Conservation (phyloP, 2,329 filamentous ascomycete genomes). For the Beauveria asiatica region DNA sequence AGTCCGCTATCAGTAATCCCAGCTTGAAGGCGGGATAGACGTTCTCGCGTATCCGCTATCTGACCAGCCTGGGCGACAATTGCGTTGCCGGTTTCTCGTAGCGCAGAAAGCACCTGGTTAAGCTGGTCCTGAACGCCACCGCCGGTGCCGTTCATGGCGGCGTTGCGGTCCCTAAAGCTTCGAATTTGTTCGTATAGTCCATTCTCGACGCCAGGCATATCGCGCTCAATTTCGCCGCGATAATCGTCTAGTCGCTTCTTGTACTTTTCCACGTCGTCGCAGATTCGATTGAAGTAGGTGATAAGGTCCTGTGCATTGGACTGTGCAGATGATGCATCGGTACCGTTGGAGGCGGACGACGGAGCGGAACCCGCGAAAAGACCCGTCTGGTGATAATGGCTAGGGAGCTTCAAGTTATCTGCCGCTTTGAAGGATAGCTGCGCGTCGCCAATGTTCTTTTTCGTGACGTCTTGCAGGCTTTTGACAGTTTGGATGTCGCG, state of each 20-base stretch:
- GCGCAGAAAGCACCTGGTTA: slow-evolving; percentile 28
- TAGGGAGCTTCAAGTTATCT: slow-evolving; percentile 64
- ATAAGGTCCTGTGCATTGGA: slow-evolving; percentile 34
- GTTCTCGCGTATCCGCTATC: slow-evolving; percentile 35
- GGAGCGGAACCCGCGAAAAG: slow-evolving; percentile 30
- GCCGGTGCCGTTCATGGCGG: slow-evolving; percentile 15
- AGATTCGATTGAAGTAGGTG: slow-evolving; percentile 36
- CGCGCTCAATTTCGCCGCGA: slow-evolving; percentile 36
- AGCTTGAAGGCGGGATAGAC: slow-evolving; percentile 32
- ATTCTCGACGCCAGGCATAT: slow-evolving; percentile 40
- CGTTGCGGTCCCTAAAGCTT: slow-evolving; percentile 25
- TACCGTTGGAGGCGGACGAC: slow-evolving; percentile 20
- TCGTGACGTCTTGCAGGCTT: slow-evolving; percentile 48
- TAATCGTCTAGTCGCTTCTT: slow-evolving; percentile 36
- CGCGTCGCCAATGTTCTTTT: slow-evolving; percentile 61
- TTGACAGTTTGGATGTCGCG: slow-evolving; percentile 56
- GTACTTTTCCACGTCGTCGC: slow-evolving; percentile 34
- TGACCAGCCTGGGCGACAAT: slow-evolving; percentile 34
- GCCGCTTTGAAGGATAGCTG: slow-evolving; percentile 64
- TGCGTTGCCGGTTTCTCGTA: slow-evolving; percentile 31
- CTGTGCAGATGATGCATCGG: slow-evolving; percentile 27
- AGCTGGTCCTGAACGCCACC: slow-evolving; percentile 29
- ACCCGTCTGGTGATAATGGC: slow-evolving; percentile 42
- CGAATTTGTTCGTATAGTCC: slow-evolving; percentile 37
- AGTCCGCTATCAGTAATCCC: slow-evolving; percentile 31